Conservation (phyloP, 2,329 filamentous ascomycete species). For the Ampelomyces quisqualis region DNA sequence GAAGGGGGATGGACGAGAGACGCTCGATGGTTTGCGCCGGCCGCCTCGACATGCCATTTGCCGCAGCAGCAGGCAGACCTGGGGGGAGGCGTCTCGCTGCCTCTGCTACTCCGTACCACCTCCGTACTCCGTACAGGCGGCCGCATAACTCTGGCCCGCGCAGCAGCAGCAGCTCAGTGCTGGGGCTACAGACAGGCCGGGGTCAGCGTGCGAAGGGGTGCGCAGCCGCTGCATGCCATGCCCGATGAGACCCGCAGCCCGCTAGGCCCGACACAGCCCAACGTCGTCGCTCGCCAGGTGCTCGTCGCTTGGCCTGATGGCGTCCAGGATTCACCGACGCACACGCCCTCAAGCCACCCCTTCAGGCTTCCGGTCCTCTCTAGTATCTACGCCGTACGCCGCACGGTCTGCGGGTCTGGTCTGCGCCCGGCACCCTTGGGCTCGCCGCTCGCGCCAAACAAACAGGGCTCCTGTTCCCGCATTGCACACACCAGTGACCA, state of each 20-base stretch:
- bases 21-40: constrained; percentile 27
- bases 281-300: constrained; percentile 26
- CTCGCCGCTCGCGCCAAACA: no score
- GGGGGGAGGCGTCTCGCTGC: constrained; percentile 25
- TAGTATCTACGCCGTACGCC: no score
- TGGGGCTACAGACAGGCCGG: no score
- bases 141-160: constrained; percentile 34
- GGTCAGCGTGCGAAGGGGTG: no score
- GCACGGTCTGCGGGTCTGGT: no score
- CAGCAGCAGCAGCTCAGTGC: no score
- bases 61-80: constrained; percentile 22
- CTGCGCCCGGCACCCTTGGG: constrained; percentile 28
- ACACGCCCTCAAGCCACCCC: constrained; percentile 28
- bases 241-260: constrained; percentile 34
- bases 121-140: constrained; percentile 28
- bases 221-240: constrained; percentile 33
- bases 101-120: no score
- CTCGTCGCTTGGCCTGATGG: constrained; percentile 32
- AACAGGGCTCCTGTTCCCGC: constrained; percentile 34
- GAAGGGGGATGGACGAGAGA: no score
- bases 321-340: constrained; percentile 28
- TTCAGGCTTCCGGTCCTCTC: no score
- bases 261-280: constrained; percentile 38
- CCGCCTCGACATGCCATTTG: constrained; percentile 39
- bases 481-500: constrained; percentile 33